Conservation (phyloP, 2,329 filamentous ascomycete species). For the Monilinia fructigena region DNA sequence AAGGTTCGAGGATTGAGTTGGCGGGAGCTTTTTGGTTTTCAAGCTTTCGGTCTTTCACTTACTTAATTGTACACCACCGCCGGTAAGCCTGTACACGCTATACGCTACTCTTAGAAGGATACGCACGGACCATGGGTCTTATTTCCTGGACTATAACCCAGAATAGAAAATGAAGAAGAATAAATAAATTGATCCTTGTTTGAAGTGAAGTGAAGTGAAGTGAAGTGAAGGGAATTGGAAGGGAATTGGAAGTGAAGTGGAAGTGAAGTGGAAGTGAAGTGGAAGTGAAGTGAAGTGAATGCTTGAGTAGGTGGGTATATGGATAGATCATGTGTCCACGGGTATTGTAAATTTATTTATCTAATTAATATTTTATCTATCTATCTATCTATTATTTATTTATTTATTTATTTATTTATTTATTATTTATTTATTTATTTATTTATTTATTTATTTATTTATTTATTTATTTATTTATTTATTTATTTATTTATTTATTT, state of each 20-base stretch:
- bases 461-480: too few relatives aligned
- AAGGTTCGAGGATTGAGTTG: conserved; percentile 20
- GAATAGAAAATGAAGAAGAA: conserved; percentile 7
- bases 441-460: too few relatives aligned
- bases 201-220: background rate
- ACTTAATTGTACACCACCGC: conserved; percentile 21
- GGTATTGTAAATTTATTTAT: too few relatives aligned
- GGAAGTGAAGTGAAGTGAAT: background rate
- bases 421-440: background rate
- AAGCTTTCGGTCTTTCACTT: conserved; percentile 23
- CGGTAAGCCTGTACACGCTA: conserved; percentile 19
- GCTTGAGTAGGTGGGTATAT: too few relatives aligned
- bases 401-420: too few relatives aligned
- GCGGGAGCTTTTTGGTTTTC: conserved; percentile 19
- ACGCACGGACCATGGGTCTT: conserved; percentile 4
- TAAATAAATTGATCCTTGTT: background rate
- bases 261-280: too few relatives aligned
- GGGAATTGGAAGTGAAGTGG: background rate
- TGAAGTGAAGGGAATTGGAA: background rate
- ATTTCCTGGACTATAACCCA: background rate
- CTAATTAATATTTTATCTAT: too few relatives aligned
- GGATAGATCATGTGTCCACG: too few relatives aligned
- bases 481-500: background rate
- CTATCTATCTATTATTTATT: background rate
- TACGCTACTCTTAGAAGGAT: background rate